phyloP scores from a whole-genome alignment of 768 basidiomycete species.

The Calocybe indica region DNA sequence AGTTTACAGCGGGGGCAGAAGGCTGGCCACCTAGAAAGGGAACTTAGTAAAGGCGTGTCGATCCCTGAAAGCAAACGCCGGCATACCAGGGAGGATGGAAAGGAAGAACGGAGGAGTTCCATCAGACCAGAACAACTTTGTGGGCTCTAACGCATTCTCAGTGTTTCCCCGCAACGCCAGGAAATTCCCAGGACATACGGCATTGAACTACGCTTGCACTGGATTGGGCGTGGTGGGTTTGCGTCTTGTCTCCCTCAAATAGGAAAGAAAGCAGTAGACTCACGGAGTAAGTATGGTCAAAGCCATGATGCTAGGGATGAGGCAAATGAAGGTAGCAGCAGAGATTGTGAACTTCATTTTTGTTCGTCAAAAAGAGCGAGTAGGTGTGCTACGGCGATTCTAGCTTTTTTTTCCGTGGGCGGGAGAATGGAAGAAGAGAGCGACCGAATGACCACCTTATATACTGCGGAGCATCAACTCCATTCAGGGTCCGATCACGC shows the following conservation, averaged over 20 bases:
- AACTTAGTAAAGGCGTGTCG: neutral
- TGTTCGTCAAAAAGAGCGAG: conserved; percentile 4
- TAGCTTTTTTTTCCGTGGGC: conserved; percentile 3
- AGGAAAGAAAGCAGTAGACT: conserved; percentile 18
- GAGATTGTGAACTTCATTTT: conserved; percentile 34
- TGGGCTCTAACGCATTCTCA: conserved; percentile 44
- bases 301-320: conserved; percentile 30
- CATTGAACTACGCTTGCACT: neutral
- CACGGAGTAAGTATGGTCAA: conserved; percentile 69
- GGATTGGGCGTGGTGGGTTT: neutral
- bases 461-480: conserved; percentile 13
- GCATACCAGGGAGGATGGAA: conserved; percentile 54
- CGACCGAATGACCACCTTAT: neutral
- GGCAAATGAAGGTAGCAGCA: conserved; percentile 27
- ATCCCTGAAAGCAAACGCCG: neutral
- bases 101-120: conserved; percentile 55
- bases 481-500: conserved; percentile 10
- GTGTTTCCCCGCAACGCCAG: neutral
- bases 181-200: conserved; percentile 1
- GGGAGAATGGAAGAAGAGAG: conserved; percentile 6
- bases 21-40: conserved; percentile 43
- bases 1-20: conserved; percentile 42
- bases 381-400: conserved; percentile 4
- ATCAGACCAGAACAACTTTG: conserved; percentile 44
- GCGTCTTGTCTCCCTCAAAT: too few species aligned